Evolutionary conservation across 164 flowering plant genomes (phyloP).

Genomic region (Nelumbo lutea): DNA sequence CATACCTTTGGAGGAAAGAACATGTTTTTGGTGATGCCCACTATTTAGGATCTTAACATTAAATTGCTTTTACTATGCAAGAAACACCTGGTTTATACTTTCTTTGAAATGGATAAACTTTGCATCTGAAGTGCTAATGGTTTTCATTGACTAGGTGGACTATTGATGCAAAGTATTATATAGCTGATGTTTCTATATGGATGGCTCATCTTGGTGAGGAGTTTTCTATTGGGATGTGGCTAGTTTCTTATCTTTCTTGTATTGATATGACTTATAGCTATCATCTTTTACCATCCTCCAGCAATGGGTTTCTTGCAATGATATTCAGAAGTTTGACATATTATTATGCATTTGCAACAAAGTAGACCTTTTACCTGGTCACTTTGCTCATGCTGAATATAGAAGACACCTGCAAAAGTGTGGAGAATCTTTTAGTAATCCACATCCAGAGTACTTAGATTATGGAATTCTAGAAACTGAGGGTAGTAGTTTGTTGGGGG

Average conservation of each 20-base stretch:
- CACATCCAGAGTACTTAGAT: slow-evolving; percentile 35
- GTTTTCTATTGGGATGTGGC: slow-evolving; percentile 37
- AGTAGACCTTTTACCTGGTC: slow-evolving; percentile 84
- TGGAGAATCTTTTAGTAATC: slow-evolving; percentile 32
- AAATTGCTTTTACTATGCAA: too few relatives aligned
- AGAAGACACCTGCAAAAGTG: slow-evolving; percentile 47
- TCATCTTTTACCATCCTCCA: slow-evolving; percentile 57
- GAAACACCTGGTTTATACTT: background rate
- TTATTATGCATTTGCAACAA: slow-evolving; percentile 88
- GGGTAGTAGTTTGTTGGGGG: slow-evolving; percentile 72
- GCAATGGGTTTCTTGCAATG: slow-evolving; percentile 63
- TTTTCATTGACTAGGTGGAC: slow-evolving; percentile 55
- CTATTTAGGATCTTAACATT: too few relatives aligned
- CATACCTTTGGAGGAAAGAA: too few relatives aligned
- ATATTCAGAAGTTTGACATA: slow-evolving; percentile 64
- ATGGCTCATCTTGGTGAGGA: slow-evolving; percentile 64
- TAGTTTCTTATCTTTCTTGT: slow-evolving; percentile 17
- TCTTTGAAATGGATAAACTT: background rate
- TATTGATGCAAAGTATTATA: slow-evolving; percentile 80
- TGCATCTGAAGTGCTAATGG: background rate
- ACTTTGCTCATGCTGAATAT: slow-evolving; percentile 79
- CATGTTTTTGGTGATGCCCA: too few relatives aligned
- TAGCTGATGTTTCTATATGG: slow-evolving; percentile 85
- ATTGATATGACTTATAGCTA: slow-evolving; percentile 40
- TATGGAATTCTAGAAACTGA: slow-evolving; percentile 76